Evolutionary conservation across 2,329 filamentous ascomycete genomes (phyloP), one percentile per base, ranked within the genome.

Genomic region (Claviceps paspali): DNA sequence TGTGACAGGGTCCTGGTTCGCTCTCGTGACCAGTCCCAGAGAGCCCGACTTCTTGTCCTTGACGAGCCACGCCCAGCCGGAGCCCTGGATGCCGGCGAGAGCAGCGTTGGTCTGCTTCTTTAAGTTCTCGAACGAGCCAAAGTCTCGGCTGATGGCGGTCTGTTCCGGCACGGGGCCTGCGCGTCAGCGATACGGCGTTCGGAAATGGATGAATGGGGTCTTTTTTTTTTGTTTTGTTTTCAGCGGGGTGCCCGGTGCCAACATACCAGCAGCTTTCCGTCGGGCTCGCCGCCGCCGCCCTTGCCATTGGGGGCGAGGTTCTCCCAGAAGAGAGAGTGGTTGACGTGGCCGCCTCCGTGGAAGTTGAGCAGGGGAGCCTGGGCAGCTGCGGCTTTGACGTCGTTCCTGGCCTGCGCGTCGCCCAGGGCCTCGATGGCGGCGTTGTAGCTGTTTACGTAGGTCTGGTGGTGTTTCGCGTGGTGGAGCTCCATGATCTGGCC

Each of bases 401-500:
- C 81, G 49, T 76, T 76, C 58, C 77, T 70, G 52, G 63, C 65
- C 52, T 73, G 69, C 26, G 82, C 81, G 41, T 67, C 63, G 27
- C 70, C 73, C 35, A 83, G 61, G 55, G 87, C 76, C 61, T 86
- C 77, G 47, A 76, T 65, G 40, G 83, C 79, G 43, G 78, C 70
- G 67, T 94, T 94, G 68, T 83, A 82, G 58, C 79, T 81, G 61
- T 78, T 91, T 50, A 94, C 84, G 60, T 94, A 94, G 53, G 86
- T 87, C 63, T 88, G 78, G 68, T 94, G 87, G 71, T 94, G 86
- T 64, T 86, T 88, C 65, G 74, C 79, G 74, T 94, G 82, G 70
- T 94, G 87, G 32, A 93, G 75, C 67, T 93, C 83, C 87, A 94
- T 94, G 67, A 94, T 94, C 64, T 91, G 76, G 59, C 82, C 81